A percentile compares a stretch with the other conserved stretches of the same genome.
Evolutionary conservation across 768 basidiomycete genomes (phyloP).

Genomic region (Kwoniella bestiolae): DNA sequence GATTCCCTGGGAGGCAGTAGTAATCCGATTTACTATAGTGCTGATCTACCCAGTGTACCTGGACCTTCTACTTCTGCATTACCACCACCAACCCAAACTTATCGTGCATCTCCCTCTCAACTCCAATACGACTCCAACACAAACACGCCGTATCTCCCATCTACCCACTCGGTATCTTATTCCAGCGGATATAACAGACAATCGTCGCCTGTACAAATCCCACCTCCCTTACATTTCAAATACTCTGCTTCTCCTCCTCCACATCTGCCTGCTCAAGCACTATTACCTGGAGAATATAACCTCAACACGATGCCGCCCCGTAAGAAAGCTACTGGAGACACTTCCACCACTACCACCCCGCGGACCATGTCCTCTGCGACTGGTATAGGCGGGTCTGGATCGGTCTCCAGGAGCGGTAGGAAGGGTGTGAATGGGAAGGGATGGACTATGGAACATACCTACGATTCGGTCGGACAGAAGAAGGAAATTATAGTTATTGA

Average conservation of each 20-base stretch:
- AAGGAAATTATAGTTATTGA: conserved; percentile 54
- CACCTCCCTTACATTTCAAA: conserved; percentile 48
- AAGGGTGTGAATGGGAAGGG: conserved; percentile 41
- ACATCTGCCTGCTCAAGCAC: background rate
- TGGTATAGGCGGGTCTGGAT: conserved; percentile 5
- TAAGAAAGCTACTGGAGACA: conserved; percentile 26
- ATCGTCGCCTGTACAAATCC: conserved; percentile 37
- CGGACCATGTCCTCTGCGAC: conserved; percentile 20
- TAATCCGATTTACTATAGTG: background rate
- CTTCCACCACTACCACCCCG: conserved; percentile 19
- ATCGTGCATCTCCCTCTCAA: conserved; percentile 3
- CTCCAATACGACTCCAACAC: background rate
- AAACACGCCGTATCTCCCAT: background rate
- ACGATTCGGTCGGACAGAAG: conserved; percentile 43
- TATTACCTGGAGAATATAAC: background rate
- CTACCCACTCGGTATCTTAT: background rate
- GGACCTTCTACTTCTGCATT: conserved; percentile 6
- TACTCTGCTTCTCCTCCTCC: conserved; percentile 46
- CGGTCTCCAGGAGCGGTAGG: conserved; percentile 10
- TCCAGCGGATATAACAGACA: background rate
- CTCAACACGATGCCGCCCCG: conserved; percentile 37
- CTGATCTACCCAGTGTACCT: conserved; percentile 5
- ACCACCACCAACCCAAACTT: no score
- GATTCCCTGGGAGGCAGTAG: conserved; percentile 5
- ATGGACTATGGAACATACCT: conserved; percentile 52